A percentile compares a stretch with the other conserved stretches of the same genome.
Evolutionary conservation across 2,329 filamentous ascomycete species (phyloP).

Genomic region (Neocucurbitaria cava): DNA sequence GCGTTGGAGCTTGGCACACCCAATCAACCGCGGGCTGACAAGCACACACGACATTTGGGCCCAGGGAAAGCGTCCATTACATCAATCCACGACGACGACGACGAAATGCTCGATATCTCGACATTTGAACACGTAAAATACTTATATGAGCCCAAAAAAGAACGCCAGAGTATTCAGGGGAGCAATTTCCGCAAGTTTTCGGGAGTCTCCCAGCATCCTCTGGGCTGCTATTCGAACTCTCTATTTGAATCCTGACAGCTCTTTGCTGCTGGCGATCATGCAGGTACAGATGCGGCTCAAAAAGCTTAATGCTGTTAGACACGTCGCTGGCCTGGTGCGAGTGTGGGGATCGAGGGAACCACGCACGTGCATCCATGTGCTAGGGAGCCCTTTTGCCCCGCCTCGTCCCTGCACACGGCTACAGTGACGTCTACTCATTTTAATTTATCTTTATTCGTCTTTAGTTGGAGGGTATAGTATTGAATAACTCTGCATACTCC

Average conservation of each 20-base stretch:
- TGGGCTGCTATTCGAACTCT: conserved; percentile 16
- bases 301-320: conserved; percentile 41
- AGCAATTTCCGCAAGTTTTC: conserved; percentile 31
- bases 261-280: conserved; percentile 41
- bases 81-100: conserved; percentile 24
- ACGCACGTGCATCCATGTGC: conserved; percentile 34
- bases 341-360: conserved; percentile 37
- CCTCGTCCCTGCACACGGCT: background rate
- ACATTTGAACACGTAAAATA: conserved; percentile 5
- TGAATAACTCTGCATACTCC: background rate
- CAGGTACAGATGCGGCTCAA: conserved; percentile 47
- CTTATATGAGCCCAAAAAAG: conserved; percentile 5
- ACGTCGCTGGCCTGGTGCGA: conserved; percentile 28
- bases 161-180: background rate
- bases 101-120: conserved; percentile 17
- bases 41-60: conserved; percentile 10
- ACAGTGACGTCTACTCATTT: background rate
- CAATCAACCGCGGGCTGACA: conserved; percentile 22
- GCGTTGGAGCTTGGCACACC: conserved; percentile 21
- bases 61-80: conserved; percentile 25
- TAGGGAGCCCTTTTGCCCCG: conserved; percentile 1
- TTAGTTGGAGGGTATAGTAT: too few species aligned
- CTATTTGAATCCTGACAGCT: conserved; percentile 20
- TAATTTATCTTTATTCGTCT: too few species aligned
- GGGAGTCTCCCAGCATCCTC: conserved; percentile 31